Evolutionary conservation across 495 filamentous ascomycete genomes (phyloP), one percentile per base, ranked within the genome.

Genomic region (Chaetomidium leptoderma): DNA sequence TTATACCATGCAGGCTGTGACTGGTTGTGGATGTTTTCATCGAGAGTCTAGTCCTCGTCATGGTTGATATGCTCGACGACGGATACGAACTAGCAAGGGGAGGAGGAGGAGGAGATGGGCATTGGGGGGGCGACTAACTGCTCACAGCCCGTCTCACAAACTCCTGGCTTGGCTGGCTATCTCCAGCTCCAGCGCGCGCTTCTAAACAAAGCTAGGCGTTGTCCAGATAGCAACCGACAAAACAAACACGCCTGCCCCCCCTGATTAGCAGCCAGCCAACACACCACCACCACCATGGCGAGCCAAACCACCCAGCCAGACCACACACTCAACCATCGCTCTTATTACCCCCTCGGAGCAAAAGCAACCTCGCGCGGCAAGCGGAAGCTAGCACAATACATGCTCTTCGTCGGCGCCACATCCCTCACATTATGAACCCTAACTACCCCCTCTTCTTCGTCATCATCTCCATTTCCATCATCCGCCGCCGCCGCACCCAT

Each of bases 371-470:
- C 85, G 23, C 68, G 62, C 24, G 93, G 95, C 42, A 98, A 62
- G 51, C 90, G 79, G 70, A 98, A 97, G 61, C 83, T 95, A 8
- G 89, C 91, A 70, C 93, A 97, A 71, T 95, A 97, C 90, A 97
- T 97, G 66, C 85, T 82, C 80, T 98, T 97, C 59, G 87, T 86
- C 30, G 95, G 93, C 61, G 91, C 88, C 54, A 98, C 95, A 56
- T 93, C 81, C 61, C 93, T 76, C 17, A 97, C 90, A 72, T 93
- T 84, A 62, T 85, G 76, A 13, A 97, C 78, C 14, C 76, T 74
- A 26, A 90, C 74, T 55, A 86, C 79, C 14, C 83, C 70, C 14
- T 82, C 80, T 7, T 73, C 71, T 49, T 32, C 30, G 19, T 45
- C 23, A 7, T 29, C n/a, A 49, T 32, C 30, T 21, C 37, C 23